Conservation (phyloP, 2,329 filamentous ascomycete genomes). For the Albifimbria verrucaria region DNA sequence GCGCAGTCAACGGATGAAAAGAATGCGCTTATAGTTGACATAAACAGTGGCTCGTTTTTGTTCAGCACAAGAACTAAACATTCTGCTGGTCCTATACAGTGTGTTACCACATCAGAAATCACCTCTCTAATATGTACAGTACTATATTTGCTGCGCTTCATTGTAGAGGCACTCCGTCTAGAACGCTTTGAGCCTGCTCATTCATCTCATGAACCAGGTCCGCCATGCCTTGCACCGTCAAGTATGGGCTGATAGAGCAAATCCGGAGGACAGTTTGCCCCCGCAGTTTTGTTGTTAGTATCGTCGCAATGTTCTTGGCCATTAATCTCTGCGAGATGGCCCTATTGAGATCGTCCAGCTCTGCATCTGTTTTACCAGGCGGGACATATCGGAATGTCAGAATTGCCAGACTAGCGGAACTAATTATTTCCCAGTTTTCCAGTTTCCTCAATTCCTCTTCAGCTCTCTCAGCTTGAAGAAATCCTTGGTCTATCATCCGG, state of each 20-base stretch:
- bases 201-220: background rate
- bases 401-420: constrained; percentile 15
- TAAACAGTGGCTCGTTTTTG: too few relatives aligned
- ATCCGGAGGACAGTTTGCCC: constrained; percentile 10
- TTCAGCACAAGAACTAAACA: too few relatives aligned
- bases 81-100: too few relatives aligned
- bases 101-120: too few relatives aligned
- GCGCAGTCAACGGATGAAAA: too few relatives aligned
- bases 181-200: too few relatives aligned
- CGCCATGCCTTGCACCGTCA: background rate
- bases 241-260: constrained; percentile 5
- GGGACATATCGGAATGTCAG: constrained; percentile 18
- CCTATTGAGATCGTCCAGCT: constrained; percentile 8
- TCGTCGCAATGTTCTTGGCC: constrained; percentile 8
- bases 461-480: constrained; percentile 16
- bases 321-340: constrained; percentile 7
- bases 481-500: constrained; percentile 20
- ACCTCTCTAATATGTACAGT: too few relatives aligned
- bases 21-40: too few relatives aligned
- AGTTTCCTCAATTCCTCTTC: constrained; percentile 13
- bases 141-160: too few relatives aligned
- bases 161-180: too few relatives aligned
- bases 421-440: constrained; percentile 18
- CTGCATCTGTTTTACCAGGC: background rate
- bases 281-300: constrained; percentile 9